Percentiles rank a stretch among this genome's conserved stretches.
Conservation (phyloP, 2,329 filamentous ascomycete genomes). For the Colletotrichum filicis region DNA sequence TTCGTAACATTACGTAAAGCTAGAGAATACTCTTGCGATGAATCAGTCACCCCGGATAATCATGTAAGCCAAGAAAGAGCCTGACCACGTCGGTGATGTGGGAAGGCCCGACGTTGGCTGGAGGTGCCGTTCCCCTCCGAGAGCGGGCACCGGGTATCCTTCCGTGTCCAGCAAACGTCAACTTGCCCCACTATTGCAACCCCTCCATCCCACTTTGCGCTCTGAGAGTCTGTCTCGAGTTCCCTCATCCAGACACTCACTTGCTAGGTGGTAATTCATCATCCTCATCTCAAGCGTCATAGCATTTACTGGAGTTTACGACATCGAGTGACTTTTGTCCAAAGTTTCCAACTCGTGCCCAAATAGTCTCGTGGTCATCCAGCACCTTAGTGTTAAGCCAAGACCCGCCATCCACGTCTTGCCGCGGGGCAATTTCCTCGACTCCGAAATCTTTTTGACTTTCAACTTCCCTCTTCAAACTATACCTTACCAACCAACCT, state of each 20-base stretch:
- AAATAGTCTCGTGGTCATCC: background rate
- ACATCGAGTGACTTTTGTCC: background rate
- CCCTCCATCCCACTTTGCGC: conserved; percentile 24
- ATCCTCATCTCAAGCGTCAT: background rate
- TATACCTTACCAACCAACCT: background rate
- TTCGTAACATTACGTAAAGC: too few species aligned
- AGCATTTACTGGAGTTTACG: background rate
- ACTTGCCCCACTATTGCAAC: conserved; percentile 33
- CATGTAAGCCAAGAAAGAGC: conserved; percentile 17
- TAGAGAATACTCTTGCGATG: background rate
- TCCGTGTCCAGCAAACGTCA: conserved; percentile 28
- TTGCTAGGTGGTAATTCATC: conserved; percentile 11
- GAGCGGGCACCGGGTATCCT: conserved; percentile 17
- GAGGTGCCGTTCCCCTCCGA: conserved; percentile 20
- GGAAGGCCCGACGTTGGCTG: conserved; percentile 19
- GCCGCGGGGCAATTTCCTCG: conserved; percentile 5
- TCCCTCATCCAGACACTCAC: conserved; percentile 15
- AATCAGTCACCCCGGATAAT: background rate
- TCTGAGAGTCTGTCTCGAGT: background rate
- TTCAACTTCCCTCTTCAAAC: background rate
- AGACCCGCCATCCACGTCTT: background rate
- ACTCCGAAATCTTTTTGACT: conserved; percentile 2
- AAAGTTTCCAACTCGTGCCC: background rate
- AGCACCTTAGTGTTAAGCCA: background rate
- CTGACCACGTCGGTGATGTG: conserved; percentile 4